These are phyloP conservation scores for Mycena latifolia DNA, from an alignment of 768 basidiomycete species.

Conservation along the genomic window DNA sequence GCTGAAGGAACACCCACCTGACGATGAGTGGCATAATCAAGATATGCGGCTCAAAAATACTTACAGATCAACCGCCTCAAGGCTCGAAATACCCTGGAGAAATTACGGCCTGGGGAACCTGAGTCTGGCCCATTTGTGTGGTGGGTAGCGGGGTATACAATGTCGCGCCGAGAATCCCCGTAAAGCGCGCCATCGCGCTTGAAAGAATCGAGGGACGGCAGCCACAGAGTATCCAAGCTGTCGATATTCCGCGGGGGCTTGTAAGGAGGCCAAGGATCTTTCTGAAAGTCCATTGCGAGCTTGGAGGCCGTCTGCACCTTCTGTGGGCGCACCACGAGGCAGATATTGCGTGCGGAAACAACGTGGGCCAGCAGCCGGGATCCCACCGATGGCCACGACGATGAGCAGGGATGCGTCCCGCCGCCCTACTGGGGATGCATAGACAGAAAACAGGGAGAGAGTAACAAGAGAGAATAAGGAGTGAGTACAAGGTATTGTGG, in stretches of 20 bases:
- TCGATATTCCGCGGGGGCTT: neutral
- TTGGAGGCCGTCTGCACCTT: too few relatives aligned
- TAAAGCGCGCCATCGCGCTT: neutral
- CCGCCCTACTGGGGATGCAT: too few relatives aligned
- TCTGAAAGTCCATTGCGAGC: too few relatives aligned
- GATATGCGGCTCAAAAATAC: neutral
- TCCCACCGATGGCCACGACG: too few relatives aligned
- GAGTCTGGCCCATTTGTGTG: neutral
- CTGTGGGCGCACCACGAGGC: too few relatives aligned
- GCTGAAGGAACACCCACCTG: neutral
- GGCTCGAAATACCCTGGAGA: neutral
- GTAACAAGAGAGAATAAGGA: too few relatives aligned
- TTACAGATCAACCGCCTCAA: neutral
- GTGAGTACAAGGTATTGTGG: too few relatives aligned
- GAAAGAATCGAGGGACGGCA: conserved; percentile 14
- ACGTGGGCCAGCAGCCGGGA: too few relatives aligned
- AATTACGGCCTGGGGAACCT: neutral
- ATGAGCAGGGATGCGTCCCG: too few relatives aligned
- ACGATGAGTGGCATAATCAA: neutral
- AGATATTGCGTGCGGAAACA: too few relatives aligned
- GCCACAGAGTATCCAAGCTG: conserved; percentile 12
- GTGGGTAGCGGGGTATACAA: neutral
- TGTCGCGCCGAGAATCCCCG: neutral
- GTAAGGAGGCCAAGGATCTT: too few relatives aligned
- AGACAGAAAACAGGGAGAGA: too few relatives aligned